A percentile compares a stretch with the other conserved stretches of the same genome.
These are phyloP conservation scores for Plasmodium inui DNA, from an alignment of 169 alveolate species.

Conservation along the genomic window DNA sequence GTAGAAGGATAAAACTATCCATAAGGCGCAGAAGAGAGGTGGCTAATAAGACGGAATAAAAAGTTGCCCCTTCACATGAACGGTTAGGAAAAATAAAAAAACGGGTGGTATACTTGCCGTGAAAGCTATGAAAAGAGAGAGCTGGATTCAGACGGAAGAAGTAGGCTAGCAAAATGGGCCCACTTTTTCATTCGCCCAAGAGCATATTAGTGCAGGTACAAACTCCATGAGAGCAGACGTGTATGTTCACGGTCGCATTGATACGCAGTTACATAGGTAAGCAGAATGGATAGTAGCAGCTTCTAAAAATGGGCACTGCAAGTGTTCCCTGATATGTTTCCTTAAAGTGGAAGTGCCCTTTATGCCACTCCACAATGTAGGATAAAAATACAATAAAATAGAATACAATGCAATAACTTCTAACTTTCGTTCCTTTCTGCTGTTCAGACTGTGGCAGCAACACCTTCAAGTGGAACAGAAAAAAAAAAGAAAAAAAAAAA, in stretches of 20 bases:
- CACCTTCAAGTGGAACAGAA: background rate
- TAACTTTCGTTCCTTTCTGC: background rate
- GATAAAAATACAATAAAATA: background rate
- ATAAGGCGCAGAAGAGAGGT: background rate
- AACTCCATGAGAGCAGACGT: background rate
- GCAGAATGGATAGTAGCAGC: background rate
- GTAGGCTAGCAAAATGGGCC: background rate
- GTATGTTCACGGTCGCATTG: background rate
- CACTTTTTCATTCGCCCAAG: background rate
- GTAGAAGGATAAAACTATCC: background rate
- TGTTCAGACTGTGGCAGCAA: background rate
- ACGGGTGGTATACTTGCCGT: background rate
- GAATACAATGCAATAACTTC: background rate
- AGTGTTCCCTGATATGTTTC: background rate
- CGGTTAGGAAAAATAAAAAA: background rate
- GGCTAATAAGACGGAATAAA: background rate
- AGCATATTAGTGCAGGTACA: background rate
- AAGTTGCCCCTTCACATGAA: background rate
- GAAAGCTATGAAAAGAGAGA: background rate
- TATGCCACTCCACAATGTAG: background rate
- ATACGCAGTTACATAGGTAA: background rate
- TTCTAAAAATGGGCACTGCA: background rate
- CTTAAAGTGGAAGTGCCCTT: background rate
- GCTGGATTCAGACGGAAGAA: background rate
- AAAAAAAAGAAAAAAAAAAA: background rate